phyloP scores from a whole-genome alignment of 2,329 filamentous ascomycete species.

The Zymoseptoria passerinii region DNA sequence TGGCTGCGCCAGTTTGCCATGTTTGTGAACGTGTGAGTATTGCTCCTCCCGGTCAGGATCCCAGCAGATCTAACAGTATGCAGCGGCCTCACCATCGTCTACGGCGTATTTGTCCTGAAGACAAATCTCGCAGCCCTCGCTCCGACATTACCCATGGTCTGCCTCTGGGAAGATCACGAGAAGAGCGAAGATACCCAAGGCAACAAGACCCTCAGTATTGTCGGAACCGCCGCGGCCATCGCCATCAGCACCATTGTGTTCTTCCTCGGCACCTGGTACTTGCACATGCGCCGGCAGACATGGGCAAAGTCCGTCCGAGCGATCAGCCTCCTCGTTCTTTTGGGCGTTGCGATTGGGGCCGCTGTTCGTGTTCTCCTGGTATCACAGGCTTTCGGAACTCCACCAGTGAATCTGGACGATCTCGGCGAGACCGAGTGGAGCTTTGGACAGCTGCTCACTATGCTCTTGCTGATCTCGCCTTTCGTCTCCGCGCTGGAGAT shows the following conservation, averaged over 20 bases:
- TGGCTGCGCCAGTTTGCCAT: constrained; percentile 60
- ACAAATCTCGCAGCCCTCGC: constrained; percentile 45
- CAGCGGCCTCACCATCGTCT: constrained; percentile 45
- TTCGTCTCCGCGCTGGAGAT: constrained; percentile 54
- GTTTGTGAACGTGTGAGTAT: constrained; percentile 48
- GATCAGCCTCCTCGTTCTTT: constrained; percentile 43
- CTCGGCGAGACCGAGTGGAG: constrained; percentile 51
- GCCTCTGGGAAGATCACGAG: constrained; percentile 47
- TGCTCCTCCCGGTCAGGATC: neutral
- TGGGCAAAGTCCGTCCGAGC: constrained; percentile 50
- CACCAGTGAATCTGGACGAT: constrained; percentile 45
- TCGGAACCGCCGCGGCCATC: constrained; percentile 55
- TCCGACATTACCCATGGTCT: constrained; percentile 51
- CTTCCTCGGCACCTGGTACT: constrained; percentile 53
- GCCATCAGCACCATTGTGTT: constrained; percentile 53
- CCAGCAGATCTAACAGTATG: neutral
- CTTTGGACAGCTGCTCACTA: constrained; percentile 54
- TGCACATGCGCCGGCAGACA: constrained; percentile 48
- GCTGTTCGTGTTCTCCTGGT: constrained; percentile 49
- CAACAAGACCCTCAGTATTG: constrained; percentile 38
- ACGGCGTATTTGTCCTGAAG: constrained; percentile 50
- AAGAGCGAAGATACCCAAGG: constrained; percentile 22
- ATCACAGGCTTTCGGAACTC: constrained; percentile 52
- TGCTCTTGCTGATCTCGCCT: constrained; percentile 53
- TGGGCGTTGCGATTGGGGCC: constrained; percentile 51